These are phyloP conservation scores for Fagopyrum tataricum DNA, from an alignment of 148 eudicot species.

Conservation along the genomic window DNA sequence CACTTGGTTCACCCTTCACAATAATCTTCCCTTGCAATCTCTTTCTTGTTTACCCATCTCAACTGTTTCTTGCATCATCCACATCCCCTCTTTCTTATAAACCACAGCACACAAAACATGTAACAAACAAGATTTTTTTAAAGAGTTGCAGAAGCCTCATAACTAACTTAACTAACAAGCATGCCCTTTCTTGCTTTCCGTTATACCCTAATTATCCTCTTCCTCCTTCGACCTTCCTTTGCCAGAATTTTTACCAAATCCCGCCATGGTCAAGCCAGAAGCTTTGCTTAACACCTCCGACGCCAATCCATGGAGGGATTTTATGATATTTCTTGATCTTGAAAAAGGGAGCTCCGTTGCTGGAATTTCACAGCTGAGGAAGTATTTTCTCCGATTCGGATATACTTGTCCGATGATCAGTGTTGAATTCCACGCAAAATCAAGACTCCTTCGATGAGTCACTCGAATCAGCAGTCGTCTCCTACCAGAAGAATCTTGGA, in stretches of 20 bases:
- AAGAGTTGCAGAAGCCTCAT: no score
- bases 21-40: not conserved
- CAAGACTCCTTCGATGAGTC: conserved; percentile 41
- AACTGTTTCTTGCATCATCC: not conserved
- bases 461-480: conserved; percentile 32
- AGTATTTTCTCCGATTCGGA: conserved; percentile 68
- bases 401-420: conserved; percentile 29
- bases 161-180: conserved; percentile 8
- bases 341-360: conserved; percentile 41
- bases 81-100: not conserved
- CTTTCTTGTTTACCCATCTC: conserved; percentile 11
- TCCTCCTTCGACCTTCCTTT: not conserved
- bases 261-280: not conserved
- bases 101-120: not conserved
- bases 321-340: conserved; percentile 41
- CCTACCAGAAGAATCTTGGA: conserved; percentile 39
- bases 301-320: conserved; percentile 39
- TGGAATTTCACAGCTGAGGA: conserved; percentile 54
- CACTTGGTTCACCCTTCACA: not conserved
- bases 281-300: not conserved
- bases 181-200: not conserved
- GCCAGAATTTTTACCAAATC: not conserved
- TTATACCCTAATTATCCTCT: not conserved
- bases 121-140: no score
- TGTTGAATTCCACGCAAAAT: conserved; percentile 9